Base-by-base conservation (phyloP, 169 alveolate species). In the Neospora caninum region DNA sequence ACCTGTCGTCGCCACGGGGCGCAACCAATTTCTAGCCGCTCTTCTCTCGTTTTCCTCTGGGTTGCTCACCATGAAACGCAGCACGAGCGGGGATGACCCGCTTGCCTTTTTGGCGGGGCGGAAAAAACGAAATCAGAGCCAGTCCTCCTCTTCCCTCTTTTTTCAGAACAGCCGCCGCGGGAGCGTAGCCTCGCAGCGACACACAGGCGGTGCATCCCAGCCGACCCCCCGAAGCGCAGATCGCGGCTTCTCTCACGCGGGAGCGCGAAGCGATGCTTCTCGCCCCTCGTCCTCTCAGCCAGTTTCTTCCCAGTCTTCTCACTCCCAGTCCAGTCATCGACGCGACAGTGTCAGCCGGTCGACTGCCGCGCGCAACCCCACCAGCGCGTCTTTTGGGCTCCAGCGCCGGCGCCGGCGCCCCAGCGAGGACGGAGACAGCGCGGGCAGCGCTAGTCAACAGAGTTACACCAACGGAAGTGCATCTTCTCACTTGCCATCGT, bases 61-160 rank as follows among this genome's bases (percentile, higher is more conserved):
- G 67, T 27, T 22, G 58, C 25, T 16, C 89, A 45, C 89, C 29
- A 91, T 91, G 94, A 91, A 91, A 70, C 94, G 94, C 54, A 36
- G 89, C 78, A 58, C 91, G 25, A 36, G 84, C 22, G 94, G 87
- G 36, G 91, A 80, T 34, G 94, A 91, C 86, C 94, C 94, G n/a
- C 88, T 91, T 69, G 94, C 94, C 73, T 91, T 91, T 84, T 91
- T 91, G 67, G 94, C 94, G 67, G 41, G 91, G 41, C 45, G 91
- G 43, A 91, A 80, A 82, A 91, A 91, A 36, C 41, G 80, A 6
- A 83, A 39, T 0, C 64, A 34, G 34, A 88, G 80, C 22, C 2
- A 9, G 73, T 20, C 67, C 67, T 38, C 41, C 49, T 69, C 83
- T 49, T 42, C 83, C 86, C 45, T 38, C 73, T 64, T 64, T 29